These are phyloP conservation scores for Tolypocladium cylindrosporum DNA, from an alignment of 2,329 filamentous ascomycete genomes.

Conservation along the genomic window DNA sequence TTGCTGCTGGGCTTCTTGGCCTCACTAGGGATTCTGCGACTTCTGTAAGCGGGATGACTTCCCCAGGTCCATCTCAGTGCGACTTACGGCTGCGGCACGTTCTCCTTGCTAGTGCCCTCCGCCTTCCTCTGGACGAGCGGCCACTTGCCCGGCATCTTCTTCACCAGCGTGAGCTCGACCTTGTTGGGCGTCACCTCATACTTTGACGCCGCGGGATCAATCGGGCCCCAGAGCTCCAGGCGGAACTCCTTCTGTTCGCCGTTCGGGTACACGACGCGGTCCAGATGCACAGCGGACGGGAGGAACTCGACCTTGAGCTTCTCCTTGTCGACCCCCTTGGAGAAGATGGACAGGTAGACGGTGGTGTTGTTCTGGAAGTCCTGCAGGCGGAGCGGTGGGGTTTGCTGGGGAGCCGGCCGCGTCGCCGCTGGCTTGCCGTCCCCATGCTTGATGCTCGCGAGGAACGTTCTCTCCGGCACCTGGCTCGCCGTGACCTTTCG, in stretches of 20 bases:
- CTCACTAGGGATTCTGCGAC: neutral
- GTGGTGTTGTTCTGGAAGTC: constrained; percentile 24
- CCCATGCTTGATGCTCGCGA: constrained; percentile 4
- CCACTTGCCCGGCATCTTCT: constrained; percentile 63
- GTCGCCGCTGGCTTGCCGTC: neutral
- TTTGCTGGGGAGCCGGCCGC: constrained; percentile 9
- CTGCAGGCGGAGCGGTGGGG: constrained; percentile 16
- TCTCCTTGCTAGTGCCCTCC: neutral
- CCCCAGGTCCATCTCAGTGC: neutral
- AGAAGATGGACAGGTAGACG: constrained; percentile 30
- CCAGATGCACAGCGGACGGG: constrained; percentile 14
- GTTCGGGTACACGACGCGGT: constrained; percentile 22
- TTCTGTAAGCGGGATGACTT: neutral
- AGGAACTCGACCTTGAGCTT: constrained; percentile 27
- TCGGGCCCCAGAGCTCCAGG: constrained; percentile 53
- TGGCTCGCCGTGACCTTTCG: constrained; percentile 32
- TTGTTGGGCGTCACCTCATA: constrained; percentile 65
- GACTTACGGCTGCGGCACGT: neutral
- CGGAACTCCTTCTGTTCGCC: constrained; percentile 54
- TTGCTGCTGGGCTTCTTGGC: neutral
- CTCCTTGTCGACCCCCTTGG: constrained; percentile 30
- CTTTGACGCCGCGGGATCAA: constrained; percentile 52
- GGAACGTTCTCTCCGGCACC: constrained; percentile 20
- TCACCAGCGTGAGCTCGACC: constrained; percentile 65
- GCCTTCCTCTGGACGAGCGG: constrained; percentile 16